Evolutionary conservation across 1,139 yeast genomes (phyloP).

Genomic region (Yamadazyma trypodendri): DNA sequence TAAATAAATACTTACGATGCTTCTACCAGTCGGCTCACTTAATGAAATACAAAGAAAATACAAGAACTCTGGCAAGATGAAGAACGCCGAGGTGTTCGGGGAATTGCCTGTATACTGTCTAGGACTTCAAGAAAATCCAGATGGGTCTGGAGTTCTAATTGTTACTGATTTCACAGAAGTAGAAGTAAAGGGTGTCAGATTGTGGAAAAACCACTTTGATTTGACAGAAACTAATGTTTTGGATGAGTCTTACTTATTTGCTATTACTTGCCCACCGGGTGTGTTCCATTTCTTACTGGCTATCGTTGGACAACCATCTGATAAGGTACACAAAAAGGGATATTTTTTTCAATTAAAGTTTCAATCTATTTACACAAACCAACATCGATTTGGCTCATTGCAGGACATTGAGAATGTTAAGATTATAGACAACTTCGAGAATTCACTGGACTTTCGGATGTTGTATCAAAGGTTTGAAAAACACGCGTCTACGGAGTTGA

Average conservation of each 20-base stretch:
- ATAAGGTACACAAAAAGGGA: background rate
- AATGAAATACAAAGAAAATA: conserved; percentile 8
- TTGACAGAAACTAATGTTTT: conserved; percentile 2
- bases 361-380: background rate
- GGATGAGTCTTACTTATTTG: conserved; percentile 4
- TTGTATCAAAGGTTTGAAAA: background rate
- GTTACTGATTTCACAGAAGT: conserved; percentile 8
- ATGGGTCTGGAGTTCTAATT: conserved; percentile 4
- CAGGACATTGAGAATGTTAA: background rate
- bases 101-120: conserved; percentile 6
- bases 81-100: background rate
- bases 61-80: background rate
- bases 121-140: conserved; percentile 2
- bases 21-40: conserved; percentile 8
- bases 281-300: background rate
- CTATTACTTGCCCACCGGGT: conserved; percentile 1
- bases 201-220: conserved; percentile 3
- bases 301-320: background rate
- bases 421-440: background rate
- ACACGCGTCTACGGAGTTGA: background rate
- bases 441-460: background rate
- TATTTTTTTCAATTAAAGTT: background rate
- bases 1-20: background rate
- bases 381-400: background rate
- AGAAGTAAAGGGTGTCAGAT: background rate